Evolutionary conservation across 805 yeast species (phyloP).

Genomic region (Phaffomyces thermotolerans): DNA sequence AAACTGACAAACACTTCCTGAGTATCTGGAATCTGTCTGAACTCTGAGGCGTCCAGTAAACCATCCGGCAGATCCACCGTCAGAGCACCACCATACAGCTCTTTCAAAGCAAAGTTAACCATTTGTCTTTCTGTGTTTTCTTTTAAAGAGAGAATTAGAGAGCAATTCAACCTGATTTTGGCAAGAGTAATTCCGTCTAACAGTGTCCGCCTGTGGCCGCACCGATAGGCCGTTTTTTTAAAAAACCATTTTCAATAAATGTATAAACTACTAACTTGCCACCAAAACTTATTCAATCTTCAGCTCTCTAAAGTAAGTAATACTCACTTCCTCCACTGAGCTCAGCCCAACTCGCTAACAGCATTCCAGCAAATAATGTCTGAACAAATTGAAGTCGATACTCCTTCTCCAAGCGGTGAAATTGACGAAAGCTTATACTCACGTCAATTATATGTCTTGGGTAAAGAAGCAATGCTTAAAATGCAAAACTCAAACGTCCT

Average conservation of each 20-base stretch:
- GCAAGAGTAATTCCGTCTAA: too few relatives aligned
- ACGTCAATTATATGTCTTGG: conserved; percentile 92
- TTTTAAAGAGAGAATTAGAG: background rate
- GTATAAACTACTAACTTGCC: too few relatives aligned
- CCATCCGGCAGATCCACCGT: conserved; percentile 48
- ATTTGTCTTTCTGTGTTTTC: background rate
- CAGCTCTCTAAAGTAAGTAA: background rate
- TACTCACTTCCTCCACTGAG: background rate
- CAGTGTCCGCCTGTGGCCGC: background rate
- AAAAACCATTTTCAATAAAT: too few relatives aligned
- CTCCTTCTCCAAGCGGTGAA: conserved; percentile 32
- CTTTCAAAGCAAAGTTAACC: conserved; percentile 11
- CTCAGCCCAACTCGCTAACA: background rate
- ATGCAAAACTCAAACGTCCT: conserved; percentile 94
- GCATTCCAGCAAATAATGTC: conserved; percentile 10
- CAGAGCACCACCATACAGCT: conserved; percentile 82
- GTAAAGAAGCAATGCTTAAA: conserved; percentile 96
- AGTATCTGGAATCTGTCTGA: conserved; percentile 85
- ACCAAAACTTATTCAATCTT: background rate
- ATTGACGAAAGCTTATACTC: conserved; percentile 95
- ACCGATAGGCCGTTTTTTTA: background rate
- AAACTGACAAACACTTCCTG: conserved; percentile 79
- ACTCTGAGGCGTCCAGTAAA: conserved; percentile 65
- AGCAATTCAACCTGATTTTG: background rate
- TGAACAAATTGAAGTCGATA: conserved; percentile 37